phyloP scores from a whole-genome alignment of 1,139 yeast genomes.

The Pichia sp. region DNA sequence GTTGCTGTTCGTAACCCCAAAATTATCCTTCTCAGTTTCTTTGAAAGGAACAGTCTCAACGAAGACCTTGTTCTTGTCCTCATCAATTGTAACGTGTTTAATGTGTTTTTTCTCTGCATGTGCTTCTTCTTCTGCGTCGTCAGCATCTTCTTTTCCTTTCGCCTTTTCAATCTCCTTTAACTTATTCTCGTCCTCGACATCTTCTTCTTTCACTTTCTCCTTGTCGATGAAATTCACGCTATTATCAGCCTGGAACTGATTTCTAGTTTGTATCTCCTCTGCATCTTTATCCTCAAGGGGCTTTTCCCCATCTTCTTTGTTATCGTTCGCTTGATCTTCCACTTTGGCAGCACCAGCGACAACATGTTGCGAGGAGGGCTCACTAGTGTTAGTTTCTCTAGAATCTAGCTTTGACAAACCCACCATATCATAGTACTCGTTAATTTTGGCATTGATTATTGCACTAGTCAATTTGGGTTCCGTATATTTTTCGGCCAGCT shows the following conservation, averaged over 20 bases:
- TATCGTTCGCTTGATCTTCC: neutral
- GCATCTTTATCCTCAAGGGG: conserved; percentile 6
- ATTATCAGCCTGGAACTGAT: neutral
- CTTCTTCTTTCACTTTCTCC: conserved; percentile 7
- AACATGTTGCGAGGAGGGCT: neutral
- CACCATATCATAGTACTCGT: conserved; percentile 28
- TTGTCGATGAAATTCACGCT: neutral
- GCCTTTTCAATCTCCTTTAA: neutral
- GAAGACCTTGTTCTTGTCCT: conserved; percentile 13
- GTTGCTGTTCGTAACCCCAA: neutral
- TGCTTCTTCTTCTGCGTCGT: neutral
- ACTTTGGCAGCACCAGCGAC: neutral
- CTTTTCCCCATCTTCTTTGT: neutral
- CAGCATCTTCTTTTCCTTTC: neutral
- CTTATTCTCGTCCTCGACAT: neutral
- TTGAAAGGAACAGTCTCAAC: neutral
- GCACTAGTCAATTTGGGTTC: conserved; percentile 15
- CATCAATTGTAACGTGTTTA: conserved; percentile 19
- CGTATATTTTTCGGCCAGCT: conserved; percentile 32
- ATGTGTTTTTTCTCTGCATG: conserved; percentile 6
- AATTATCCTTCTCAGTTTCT: neutral
- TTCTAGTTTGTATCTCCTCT: neutral
- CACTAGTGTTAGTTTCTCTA: conserved; percentile 17
- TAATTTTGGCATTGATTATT: conserved; percentile 22
- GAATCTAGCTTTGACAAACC: conserved; percentile 26